These are phyloP conservation scores for Epichloe typhina DNA, from an alignment of 2,329 filamentous ascomycete species.

Conservation along the genomic window DNA sequence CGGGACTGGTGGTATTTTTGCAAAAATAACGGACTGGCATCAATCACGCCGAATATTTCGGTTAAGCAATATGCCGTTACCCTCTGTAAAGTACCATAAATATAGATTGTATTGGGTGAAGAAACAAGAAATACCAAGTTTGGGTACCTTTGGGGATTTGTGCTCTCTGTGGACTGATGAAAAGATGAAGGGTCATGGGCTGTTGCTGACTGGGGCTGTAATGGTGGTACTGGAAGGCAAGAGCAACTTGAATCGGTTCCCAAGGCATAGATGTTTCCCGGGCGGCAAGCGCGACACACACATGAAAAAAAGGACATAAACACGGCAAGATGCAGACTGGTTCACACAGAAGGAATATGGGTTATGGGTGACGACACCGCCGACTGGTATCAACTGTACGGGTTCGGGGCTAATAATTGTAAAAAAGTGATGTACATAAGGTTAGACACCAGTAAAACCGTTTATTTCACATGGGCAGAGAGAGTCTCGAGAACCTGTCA, in stretches of 20 bases:
- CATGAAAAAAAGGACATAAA: not conserved
- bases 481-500: conserved; percentile 68
- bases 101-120: not conserved
- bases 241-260: not conserved
- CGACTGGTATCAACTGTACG: conserved; percentile 24
- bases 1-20: conserved; percentile 6
- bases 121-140: not conserved
- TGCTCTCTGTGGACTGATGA: not conserved
- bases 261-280: not conserved
- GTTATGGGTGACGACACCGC: conserved; percentile 11
- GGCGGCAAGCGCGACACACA: conserved; percentile 1
- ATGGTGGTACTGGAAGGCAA: not conserved
- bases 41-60: conserved; percentile 3
- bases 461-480: conserved; percentile 69
- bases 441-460: conserved; percentile 29
- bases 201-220: not conserved
- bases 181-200: not conserved
- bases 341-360: conserved; percentile 2
- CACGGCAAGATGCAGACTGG: not conserved
- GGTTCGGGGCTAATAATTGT: conserved; percentile 21
- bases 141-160: not conserved
- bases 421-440: conserved; percentile 30
- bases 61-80: conserved; percentile 8
- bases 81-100: not conserved
- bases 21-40: conserved; percentile 2